These are phyloP conservation scores for Aspergillus conjunctus DNA, from an alignment of 495 filamentous ascomycete species.

Conservation along the genomic window DNA sequence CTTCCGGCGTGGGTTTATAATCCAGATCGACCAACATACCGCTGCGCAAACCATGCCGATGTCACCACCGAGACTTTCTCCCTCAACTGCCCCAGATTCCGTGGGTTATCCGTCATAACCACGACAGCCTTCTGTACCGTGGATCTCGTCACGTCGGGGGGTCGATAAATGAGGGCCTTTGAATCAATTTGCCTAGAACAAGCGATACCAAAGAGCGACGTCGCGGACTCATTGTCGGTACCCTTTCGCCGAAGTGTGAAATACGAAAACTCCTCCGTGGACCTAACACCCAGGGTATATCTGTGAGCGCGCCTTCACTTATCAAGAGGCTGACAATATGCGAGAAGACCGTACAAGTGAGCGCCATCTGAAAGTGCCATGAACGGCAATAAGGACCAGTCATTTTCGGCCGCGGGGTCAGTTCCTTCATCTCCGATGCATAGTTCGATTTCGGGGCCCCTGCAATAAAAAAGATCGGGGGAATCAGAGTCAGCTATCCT, in stretches of 20 bases:
- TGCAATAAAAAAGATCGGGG: constrained; percentile 30
- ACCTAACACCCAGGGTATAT: constrained; percentile 45
- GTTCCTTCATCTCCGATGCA: constrained; percentile 83
- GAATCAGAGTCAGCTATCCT: constrained; percentile 10
- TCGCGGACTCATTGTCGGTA: constrained; percentile 58
- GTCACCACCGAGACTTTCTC: constrained; percentile 88
- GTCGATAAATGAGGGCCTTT: constrained; percentile 69
- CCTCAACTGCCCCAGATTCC: constrained; percentile 74
- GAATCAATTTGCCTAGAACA: constrained; percentile 91
- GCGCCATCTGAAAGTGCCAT: constrained; percentile 98
- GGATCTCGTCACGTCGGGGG: constrained; percentile 87
- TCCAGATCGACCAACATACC: constrained; percentile 56
- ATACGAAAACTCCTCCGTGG: constrained; percentile 95
- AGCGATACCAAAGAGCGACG: constrained; percentile 93
- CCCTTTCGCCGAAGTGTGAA: constrained; percentile 84
- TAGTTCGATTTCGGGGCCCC: constrained; percentile 90
- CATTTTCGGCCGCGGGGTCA: constrained; percentile 83
- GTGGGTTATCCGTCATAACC: constrained; percentile 87
- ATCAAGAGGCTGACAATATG: constrained; percentile 2
- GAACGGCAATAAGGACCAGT: constrained; percentile 91
- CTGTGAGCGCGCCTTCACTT: background rate
- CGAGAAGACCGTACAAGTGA: constrained; percentile 67
- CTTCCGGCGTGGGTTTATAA: background rate
- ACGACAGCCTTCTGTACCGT: constrained; percentile 99
- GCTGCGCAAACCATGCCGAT: constrained; percentile 94